Percentiles rank a stretch among this genome's conserved stretches.
These are phyloP conservation scores for Fragilariopsis cylindrus DNA, from an alignment of 108 stramenopile species.

Conservation along the genomic window DNA sequence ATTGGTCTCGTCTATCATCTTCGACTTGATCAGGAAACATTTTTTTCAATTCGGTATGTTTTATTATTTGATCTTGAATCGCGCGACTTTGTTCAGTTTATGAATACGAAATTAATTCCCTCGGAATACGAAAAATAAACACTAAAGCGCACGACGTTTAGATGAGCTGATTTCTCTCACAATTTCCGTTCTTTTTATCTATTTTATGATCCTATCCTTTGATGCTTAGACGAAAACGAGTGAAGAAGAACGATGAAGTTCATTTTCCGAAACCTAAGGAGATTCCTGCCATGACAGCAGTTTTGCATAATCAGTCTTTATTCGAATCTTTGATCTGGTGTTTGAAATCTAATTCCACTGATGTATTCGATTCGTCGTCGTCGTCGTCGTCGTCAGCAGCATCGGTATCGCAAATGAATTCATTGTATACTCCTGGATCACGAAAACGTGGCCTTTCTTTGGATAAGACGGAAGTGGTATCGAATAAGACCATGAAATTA, in stretches of 20 bases:
- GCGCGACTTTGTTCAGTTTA: not conserved
- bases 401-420: not conserved
- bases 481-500: constrained; percentile 20
- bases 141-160: not conserved
- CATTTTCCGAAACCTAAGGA: constrained; percentile 37
- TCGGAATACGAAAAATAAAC: constrained; percentile 26
- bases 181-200: constrained; percentile 10
- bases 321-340: constrained; percentile 44
- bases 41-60: constrained; percentile 35
- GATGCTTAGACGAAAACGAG: constrained; percentile 1
- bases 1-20: constrained; percentile 43
- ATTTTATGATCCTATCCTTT: not conserved
- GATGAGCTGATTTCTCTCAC: constrained; percentile 14
- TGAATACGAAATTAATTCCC: constrained; percentile 19
- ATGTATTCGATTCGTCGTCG: constrained; percentile 15
- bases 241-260: constrained; percentile 5
- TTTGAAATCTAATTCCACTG: constrained; percentile 22
- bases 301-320: constrained; percentile 43
- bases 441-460: constrained; percentile 28
- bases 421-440: constrained; percentile 10
- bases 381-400: not conserved
- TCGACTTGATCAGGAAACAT: constrained; percentile 42
- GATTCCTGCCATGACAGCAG: constrained; percentile 49
- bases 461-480: constrained; percentile 4
- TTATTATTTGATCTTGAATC: not conserved